These are phyloP conservation scores for Apophysomyces ossiformis DNA, from an alignment of 371 early-diverging fungal species.

Conservation along the genomic window DNA sequence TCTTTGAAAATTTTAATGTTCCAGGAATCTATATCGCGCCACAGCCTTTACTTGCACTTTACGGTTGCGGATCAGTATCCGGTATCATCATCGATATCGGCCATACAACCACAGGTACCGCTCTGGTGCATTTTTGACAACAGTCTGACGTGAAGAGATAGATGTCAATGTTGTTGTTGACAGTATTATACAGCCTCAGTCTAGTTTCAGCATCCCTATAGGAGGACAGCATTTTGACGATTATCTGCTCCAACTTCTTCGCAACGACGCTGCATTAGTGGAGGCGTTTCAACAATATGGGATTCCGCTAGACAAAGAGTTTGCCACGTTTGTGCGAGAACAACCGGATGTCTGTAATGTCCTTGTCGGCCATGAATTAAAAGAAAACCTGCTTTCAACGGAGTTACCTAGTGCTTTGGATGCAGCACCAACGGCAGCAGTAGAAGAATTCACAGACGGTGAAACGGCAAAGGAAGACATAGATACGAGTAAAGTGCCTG, in stretches of 20 bases:
- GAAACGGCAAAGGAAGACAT: conserved; percentile 34
- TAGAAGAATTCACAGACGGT: conserved; percentile 41
- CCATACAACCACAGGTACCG: conserved; percentile 69
- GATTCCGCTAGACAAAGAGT: conserved; percentile 52
- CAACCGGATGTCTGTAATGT: conserved; percentile 60
- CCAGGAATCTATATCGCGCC: conserved; percentile 87
- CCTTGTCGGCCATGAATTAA: conserved; percentile 46
- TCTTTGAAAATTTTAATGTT: conserved; percentile 89
- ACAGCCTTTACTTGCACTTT: conserved; percentile 81
- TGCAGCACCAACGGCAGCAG: conserved; percentile 37
- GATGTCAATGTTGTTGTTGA: conserved; percentile 79
- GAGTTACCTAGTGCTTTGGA: conserved; percentile 29
- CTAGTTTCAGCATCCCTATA: conserved; percentile 64
- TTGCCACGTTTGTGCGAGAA: conserved; percentile 66
- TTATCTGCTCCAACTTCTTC: conserved; percentile 61
- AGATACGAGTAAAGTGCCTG: conserved; percentile 30
- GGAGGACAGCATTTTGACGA: conserved; percentile 73
- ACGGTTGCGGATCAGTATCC: conserved; percentile 77
- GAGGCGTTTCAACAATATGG: conserved; percentile 39
- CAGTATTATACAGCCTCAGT: conserved; percentile 60
- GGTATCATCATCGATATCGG: conserved; percentile 93
- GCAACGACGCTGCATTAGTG: conserved; percentile 59
- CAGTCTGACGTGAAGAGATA: conserved; percentile 16
- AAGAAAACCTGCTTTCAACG: conserved; percentile 28
- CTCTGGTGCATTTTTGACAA: too few relatives aligned